These are phyloP conservation scores for Pestalotiopsis sp. DNA, from an alignment of 2,329 filamentous ascomycete species.

Conservation along the genomic window DNA sequence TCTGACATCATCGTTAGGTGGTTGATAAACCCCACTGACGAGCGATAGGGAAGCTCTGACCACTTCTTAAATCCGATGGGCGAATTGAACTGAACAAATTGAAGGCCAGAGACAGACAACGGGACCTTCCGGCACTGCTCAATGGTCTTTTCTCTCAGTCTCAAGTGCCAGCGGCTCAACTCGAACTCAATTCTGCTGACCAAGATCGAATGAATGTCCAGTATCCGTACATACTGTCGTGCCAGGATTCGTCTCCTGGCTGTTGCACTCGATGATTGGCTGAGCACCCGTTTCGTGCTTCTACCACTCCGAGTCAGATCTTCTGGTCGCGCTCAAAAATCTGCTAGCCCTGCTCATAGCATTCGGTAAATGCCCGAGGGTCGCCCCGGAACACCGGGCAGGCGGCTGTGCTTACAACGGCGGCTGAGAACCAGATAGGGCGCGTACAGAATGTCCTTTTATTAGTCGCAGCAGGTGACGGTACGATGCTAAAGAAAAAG, in stretches of 20 bases:
- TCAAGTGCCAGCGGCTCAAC: background rate
- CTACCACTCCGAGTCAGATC: background rate
- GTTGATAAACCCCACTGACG: background rate
- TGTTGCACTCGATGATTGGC: background rate
- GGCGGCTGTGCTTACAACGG: background rate
- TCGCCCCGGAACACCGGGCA: background rate
- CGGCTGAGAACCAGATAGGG: background rate
- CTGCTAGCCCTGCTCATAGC: background rate
- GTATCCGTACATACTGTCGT: too few species aligned
- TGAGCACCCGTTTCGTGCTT: background rate
- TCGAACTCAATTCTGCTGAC: background rate
- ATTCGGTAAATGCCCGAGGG: background rate
- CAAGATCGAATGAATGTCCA: background rate
- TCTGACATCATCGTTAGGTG: constrained; percentile 2
- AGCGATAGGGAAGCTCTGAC: background rate
- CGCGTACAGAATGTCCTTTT: background rate
- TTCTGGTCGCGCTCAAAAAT: background rate
- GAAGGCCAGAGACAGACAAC: background rate
- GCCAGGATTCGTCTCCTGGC: background rate
- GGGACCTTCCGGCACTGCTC: background rate
- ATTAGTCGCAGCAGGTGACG: background rate
- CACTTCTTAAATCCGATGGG: background rate
- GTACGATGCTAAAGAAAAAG: background rate
- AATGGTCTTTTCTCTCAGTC: background rate
- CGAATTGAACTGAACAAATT: background rate